phyloP scores from a whole-genome alignment of 139 green algal genomes.

The Bryopsis sp. region DNA sequence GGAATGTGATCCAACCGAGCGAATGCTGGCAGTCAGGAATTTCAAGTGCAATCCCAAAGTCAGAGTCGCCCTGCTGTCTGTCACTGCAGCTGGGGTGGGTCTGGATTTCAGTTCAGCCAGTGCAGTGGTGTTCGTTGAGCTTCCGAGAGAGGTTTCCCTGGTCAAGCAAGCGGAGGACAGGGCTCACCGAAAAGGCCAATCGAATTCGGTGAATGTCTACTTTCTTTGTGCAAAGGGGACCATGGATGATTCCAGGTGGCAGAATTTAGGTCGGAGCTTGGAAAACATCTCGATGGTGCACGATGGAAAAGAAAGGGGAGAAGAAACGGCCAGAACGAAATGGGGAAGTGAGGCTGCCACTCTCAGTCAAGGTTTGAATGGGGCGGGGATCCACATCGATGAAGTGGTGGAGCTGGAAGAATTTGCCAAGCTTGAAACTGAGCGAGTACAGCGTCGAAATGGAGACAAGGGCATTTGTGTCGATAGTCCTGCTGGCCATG shows the following conservation, averaged over 20 bases:
- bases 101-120: conserved; percentile 81
- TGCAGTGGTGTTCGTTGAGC: conserved; percentile 86
- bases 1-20: not conserved
- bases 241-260: conserved; percentile 54
- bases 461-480: not conserved
- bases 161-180: conserved; percentile 82
- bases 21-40: conserved; percentile 12
- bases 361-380: not conserved
- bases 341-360: not conserved
- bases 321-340: not conserved
- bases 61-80: conserved; percentile 73
- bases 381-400: not conserved
- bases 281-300: conserved; percentile 19
- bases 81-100: conserved; percentile 82
- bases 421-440: not conserved
- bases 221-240: conserved; percentile 71
- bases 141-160: conserved; percentile 49
- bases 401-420: not conserved
- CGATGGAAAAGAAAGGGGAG: not conserved
- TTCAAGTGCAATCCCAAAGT: conserved; percentile 43
- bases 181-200: conserved; percentile 71
- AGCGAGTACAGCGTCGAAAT: not conserved
- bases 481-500: not conserved
- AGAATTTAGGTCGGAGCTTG: conserved; percentile 24
- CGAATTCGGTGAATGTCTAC: conserved; percentile 73